Base-by-base conservation (phyloP, 2,329 filamentous ascomycete genomes). In the Chaetomium strumarium region DNA sequence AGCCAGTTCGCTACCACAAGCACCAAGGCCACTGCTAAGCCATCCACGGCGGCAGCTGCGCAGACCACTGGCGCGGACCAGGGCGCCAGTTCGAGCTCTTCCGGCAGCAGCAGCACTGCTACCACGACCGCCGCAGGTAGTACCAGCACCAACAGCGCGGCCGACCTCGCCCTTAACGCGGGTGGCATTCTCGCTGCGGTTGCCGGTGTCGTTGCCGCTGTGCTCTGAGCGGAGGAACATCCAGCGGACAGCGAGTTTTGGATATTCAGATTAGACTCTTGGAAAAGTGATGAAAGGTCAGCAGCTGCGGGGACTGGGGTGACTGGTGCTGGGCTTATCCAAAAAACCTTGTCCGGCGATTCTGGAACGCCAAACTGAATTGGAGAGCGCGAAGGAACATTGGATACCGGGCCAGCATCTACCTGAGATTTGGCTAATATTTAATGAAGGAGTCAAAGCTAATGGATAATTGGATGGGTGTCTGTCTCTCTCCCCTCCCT, bases 1-100 rank as follows among this genome's bases (percentile, higher is more conserved):
- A 72, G 67, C 53, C 67, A 72, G 62, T 73, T 69, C 66, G 67
- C 70, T 47, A 69, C 59, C 43, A 65, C 62, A 52, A 46, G 52
- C 41, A 48, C 60, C 51, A 52, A 60, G 12, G 44, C 64, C 24
- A 49, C 60, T 11, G 57, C 64, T 40, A 49, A 63, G 30, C 51
- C 56, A 10, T 39, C 58, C n/a, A 58, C 41, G 19, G 8, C 47
- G 39, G 30, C 47, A 14, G 1, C 39, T 10, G 34, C 45, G 5
- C 13, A 49, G 10, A 45, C 4, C 41, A 45, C 46, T 10, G 20
- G n/a, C 40, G 34, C 56, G 57, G 44, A 37, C 43, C 14, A 36
- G 5, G 31, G 51, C 40, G 50, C 56, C 30, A 52, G 56, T 44
- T 48, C 59, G 20, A 49, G 55, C 55, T 52, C 63, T 16, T 43